Base-by-base conservation (phyloP, 129 eudicot genomes). In the Artemisia tridentata region DNA sequence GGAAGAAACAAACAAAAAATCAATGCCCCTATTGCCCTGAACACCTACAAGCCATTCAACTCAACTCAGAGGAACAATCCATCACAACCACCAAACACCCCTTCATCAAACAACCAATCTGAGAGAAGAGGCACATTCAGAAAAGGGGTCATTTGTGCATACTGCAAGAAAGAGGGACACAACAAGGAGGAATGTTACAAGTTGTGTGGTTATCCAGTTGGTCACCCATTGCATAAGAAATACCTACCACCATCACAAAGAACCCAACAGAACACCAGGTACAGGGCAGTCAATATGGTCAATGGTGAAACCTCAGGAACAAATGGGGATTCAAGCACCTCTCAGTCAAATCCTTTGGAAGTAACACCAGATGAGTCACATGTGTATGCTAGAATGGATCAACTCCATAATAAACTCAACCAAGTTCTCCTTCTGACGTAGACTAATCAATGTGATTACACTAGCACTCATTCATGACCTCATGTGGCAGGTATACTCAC, bases 301-400 rank as follows among this genome's bases (percentile, higher is more conserved):
- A 12, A 0, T 47, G 51, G 51, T 47, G 51, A 47, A 9, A 47
- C 2, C 0, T 47, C 10, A 3, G 4, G 2, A 0, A 12, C 2
- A n/a, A n/a, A n/a, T 47, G 0, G 1, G 29, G 29, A 25, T 1
- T 3, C 1, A 0, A 2, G 0, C 2, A 2, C 4, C 0, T 0
- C 29, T 0, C 29, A 25, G 2, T 25, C 29, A 25, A 25, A 0
- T 0, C 29, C 29, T 0, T 3, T 25, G 4, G 29, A 25, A 3
- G 2, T 3, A 25, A 2, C 29, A 25, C 3, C 29, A 25, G 2
- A 1, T 25, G 29, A 25, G 29, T 2, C 29, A 1, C 29, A 1
- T 25, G 29, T 25, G 0, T 25, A 25, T 25, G 29, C 29, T 2
- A 25, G 29, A 3, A 47, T 47, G 51, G 11, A 47, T 4, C 11